phyloP scores from a whole-genome alignment of 1,284 basidiomycete genomes.

The Naganishia liquefaciens region DNA sequence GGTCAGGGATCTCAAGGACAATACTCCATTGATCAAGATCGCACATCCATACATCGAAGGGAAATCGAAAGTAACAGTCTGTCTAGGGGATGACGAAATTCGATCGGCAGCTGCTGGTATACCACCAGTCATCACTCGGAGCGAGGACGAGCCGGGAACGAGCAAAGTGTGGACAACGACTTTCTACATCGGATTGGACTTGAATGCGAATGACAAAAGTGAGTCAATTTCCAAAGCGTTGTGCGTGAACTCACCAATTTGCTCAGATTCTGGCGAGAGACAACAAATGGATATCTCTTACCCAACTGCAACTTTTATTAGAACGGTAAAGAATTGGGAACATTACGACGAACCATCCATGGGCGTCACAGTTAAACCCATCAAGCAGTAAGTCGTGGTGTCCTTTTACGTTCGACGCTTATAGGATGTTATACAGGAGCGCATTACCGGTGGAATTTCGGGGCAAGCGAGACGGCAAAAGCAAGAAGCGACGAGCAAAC shows the following conservation, averaged over 20 bases:
- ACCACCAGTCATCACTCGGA: conserved; percentile 63
- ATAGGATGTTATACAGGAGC: background rate
- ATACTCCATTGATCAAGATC: conserved; percentile 82
- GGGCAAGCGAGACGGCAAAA: conserved; percentile 20
- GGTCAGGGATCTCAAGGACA: conserved; percentile 90
- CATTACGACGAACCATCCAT: conserved; percentile 89
- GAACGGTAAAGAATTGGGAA: conserved; percentile 93
- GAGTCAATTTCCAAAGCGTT: conserved; percentile 44
- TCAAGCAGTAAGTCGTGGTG: conserved; percentile 72
- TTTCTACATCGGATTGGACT: conserved; percentile 93
- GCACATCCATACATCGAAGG: conserved; percentile 96
- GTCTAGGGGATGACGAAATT: conserved; percentile 81
- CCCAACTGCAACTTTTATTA: conserved; percentile 94
- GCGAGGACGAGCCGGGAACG: conserved; percentile 75
- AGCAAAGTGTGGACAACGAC: conserved; percentile 86
- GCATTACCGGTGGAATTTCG: conserved; percentile 15
- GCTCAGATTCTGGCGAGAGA: conserved; percentile 47
- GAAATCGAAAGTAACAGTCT: conserved; percentile 83
- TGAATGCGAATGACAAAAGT: conserved; percentile 83
- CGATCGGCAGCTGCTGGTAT: conserved; percentile 79
- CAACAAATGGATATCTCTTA: conserved; percentile 93
- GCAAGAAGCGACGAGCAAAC: conserved; percentile 28
- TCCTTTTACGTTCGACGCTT: background rate
- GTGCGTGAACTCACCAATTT: conserved; percentile 1
- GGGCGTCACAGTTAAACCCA: conserved; percentile 92